A percentile compares a stretch with the other conserved stretches of the same genome.
Evolutionary conservation across 441 rosid genomes (phyloP).

Genomic region (Populus hybrid): DNA sequence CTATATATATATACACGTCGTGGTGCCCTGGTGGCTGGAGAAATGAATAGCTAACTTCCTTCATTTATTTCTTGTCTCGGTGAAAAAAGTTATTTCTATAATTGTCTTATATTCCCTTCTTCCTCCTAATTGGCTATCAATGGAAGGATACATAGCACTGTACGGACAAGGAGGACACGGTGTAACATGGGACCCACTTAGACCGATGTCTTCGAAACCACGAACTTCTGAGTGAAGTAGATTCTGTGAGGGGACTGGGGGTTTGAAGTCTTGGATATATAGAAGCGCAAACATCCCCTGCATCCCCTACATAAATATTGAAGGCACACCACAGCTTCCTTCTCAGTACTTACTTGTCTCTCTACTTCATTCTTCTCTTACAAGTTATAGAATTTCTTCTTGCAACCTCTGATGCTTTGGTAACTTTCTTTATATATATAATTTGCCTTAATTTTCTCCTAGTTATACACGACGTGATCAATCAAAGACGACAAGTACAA

Average conservation of each 20-base stretch:
- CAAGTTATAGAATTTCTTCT: not conserved
- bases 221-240: not conserved
- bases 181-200: not conserved
- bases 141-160: not conserved
- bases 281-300: too few relatives aligned
- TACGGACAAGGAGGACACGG: not conserved
- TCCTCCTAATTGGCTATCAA: too few relatives aligned
- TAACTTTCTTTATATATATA: too few relatives aligned
- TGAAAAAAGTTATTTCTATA: too few relatives aligned
- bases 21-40: too few relatives aligned
- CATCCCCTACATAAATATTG: not conserved
- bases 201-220: not conserved
- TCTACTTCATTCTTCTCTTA: not conserved
- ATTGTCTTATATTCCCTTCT: too few relatives aligned
- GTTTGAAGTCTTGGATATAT: not conserved
- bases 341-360: not conserved
- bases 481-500: not conserved
- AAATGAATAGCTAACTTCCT: too few relatives aligned
- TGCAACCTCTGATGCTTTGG: too few relatives aligned
- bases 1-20: too few relatives aligned
- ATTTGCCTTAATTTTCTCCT: too few relatives aligned
- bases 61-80: too few relatives aligned
- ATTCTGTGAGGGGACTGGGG: not conserved
- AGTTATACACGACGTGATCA: not conserved
- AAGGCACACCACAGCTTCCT: not conserved